phyloP scores from a whole-genome alignment of 352 stramenopile genomes.

The Globisporangium nagaii region DNA sequence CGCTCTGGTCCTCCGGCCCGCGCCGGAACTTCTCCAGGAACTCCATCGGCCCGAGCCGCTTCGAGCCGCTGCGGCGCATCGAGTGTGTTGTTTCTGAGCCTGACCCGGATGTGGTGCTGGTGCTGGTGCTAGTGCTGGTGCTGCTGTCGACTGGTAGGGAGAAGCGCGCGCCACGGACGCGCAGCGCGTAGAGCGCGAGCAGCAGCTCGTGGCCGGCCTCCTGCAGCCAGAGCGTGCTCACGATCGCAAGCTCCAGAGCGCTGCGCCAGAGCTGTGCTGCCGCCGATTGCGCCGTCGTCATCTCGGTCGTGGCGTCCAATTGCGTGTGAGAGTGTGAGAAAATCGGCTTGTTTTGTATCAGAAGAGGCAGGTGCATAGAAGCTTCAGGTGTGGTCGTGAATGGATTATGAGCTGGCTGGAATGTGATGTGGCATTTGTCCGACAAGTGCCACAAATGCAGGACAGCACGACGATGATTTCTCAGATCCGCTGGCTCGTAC shows the following conservation, averaged over 20 bases:
- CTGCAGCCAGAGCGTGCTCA: conserved; percentile 7
- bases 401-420: no score
- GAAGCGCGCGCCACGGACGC: conserved; percentile 4
- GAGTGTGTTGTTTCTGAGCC: neutral
- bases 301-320: neutral
- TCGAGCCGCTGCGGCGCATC: neutral
- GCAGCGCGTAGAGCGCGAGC: conserved; percentile 10
- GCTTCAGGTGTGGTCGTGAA: no score
- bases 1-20: conserved; percentile 64
- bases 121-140: neutral
- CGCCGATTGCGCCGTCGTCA: no score
- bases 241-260: conserved; percentile 13
- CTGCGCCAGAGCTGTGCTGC: conserved; percentile 21
- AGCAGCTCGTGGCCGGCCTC: conserved; percentile 11
- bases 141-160: neutral
- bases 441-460: no score
- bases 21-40: conserved; percentile 72
- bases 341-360: no score
- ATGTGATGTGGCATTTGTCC: no score
- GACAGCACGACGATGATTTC: no score
- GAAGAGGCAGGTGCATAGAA: no score
- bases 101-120: conserved; percentile 3
- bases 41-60: conserved; percentile 22
- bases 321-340: neutral
- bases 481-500: no score